phyloP scores from a whole-genome alignment of 805 yeast genomes.

The Torulaspora quercuum region DNA sequence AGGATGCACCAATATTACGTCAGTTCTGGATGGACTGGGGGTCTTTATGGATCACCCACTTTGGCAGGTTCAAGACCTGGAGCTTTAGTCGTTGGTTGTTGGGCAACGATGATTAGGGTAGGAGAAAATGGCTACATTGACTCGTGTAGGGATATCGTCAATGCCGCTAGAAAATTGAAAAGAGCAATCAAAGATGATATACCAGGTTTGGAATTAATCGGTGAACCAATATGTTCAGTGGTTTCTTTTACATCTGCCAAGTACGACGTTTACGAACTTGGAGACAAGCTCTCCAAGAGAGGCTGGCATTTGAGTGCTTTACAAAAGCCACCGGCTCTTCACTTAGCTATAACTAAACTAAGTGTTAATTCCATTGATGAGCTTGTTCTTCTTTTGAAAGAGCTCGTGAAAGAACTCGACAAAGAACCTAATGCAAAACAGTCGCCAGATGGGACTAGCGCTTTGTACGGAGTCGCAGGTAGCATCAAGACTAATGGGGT shows the following conservation, averaged over 20 bases:
- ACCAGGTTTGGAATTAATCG: constrained; percentile 64
- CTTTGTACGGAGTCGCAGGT: constrained; percentile 93
- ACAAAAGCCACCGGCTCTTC: constrained; percentile 89
- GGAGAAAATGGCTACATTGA: constrained; percentile 81
- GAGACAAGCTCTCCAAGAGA: constrained; percentile 60
- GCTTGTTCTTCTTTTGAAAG: constrained; percentile 51
- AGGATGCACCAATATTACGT: constrained; percentile 83
- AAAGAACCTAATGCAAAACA: constrained; percentile 28
- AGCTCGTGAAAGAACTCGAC: constrained; percentile 43
- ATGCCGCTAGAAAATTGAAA: constrained; percentile 59
- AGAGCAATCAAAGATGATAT: constrained; percentile 44
- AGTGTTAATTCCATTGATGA: constrained; percentile 60
- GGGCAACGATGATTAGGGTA: constrained; percentile 84
- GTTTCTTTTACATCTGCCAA: constrained; percentile 63
- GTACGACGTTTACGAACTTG: constrained; percentile 71
- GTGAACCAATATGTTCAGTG: constrained; percentile 83
- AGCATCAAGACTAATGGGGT: constrained; percentile 79
- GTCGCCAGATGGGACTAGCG: constrained; percentile 67
- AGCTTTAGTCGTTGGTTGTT: constrained; percentile 94
- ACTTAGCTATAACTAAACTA: constrained; percentile 79
- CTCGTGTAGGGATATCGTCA: constrained; percentile 63
- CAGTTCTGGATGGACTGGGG: constrained; percentile 86
- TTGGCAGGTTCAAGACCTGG: constrained; percentile 97
- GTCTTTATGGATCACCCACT: constrained; percentile 94
- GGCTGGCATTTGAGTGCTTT: constrained; percentile 84